Percentiles rank a stretch among this genome's conserved stretches.
These are phyloP conservation scores for Saccharum spontaneum DNA, from an alignment of 176 grass and related monocot species.

Conservation along the genomic window DNA sequence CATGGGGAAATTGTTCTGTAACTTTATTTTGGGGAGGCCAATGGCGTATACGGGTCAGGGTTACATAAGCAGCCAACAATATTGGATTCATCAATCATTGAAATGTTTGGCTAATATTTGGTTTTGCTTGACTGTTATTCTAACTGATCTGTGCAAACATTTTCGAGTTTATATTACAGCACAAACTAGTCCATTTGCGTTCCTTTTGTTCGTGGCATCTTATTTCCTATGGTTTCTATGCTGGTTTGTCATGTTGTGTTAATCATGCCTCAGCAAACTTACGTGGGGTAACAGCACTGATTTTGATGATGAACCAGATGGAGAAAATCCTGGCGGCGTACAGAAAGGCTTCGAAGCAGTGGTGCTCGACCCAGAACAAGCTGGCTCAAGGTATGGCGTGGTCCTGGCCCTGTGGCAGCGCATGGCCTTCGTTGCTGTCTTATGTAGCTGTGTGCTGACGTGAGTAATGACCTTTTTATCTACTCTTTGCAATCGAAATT, in stretches of 20 bases:
- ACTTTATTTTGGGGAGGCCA: neutral
- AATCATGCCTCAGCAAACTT: neutral
- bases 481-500: neutral
- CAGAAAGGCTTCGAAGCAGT: constrained; percentile 80
- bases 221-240: neutral
- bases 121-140: constrained; percentile 3
- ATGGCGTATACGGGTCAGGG: neutral
- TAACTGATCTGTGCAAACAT: neutral
- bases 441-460: neutral
- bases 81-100: neutral
- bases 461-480: neutral
- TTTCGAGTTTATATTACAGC: neutral
- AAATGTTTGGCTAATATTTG: neutral
- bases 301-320: constrained; percentile 54
- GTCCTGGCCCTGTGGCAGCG: neutral
- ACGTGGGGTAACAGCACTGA: neutral
- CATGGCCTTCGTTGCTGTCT: neutral
- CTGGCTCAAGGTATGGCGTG: constrained; percentile 70
- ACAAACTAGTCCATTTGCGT: neutral
- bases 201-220: neutral
- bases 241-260: neutral
- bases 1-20: neutral
- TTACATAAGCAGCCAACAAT: neutral
- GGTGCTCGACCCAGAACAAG: constrained; percentile 89
- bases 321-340: constrained; percentile 78